Evolutionary conservation across 768 basidiomycete genomes (phyloP), one percentile per base, ranked within the genome.

Genomic region (Suillus sp.): DNA sequence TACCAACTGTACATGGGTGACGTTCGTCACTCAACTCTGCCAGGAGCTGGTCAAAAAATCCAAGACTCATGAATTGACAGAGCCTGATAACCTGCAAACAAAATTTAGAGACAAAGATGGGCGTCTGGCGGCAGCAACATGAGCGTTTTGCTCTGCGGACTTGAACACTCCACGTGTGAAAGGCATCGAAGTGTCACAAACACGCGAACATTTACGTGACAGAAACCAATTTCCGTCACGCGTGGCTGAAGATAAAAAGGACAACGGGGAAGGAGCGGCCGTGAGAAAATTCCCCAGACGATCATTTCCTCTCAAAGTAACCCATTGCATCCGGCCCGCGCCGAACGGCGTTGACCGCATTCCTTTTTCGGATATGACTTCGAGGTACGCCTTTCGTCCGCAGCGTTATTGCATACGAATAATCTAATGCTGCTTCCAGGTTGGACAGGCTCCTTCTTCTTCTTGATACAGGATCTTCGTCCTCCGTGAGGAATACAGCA

Each of bases 361-460:
- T 78, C 81, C 79, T 77, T 79, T 78, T 81, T 75, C 67, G 72
- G 84, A 81, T 70, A 92, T 92, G 90, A 89, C 89, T 76, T 92
- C 90, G 68, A 88, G 90, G 90, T 89, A 68, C 68, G 72, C 64
- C 66, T 9, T 35, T 59, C 57, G 40, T 53, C 69, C 65, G 61
- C 54, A 62, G 38, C 40, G 51, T 63, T 40, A 10, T 56, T 38
- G 6, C 32, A 38, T 48, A 18, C 35, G 18, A 5, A 7, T 48
- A 27, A 47, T 65, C 62, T 55, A 63, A 60, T 48, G 10, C 60
- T 51, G 11, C 60, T 60, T 60, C 6, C 70, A 96, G 96, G 81
- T 88, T 98, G 81, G 97, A 99, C 84, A 90, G 97, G 77, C 91
- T 99, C 80, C 89, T 99, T 74, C 85, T 93, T 70, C 85, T 99